Evolutionary conservation across 176 grass and related monocot genomes (phyloP).

Genomic region (Lolium rigidum): DNA sequence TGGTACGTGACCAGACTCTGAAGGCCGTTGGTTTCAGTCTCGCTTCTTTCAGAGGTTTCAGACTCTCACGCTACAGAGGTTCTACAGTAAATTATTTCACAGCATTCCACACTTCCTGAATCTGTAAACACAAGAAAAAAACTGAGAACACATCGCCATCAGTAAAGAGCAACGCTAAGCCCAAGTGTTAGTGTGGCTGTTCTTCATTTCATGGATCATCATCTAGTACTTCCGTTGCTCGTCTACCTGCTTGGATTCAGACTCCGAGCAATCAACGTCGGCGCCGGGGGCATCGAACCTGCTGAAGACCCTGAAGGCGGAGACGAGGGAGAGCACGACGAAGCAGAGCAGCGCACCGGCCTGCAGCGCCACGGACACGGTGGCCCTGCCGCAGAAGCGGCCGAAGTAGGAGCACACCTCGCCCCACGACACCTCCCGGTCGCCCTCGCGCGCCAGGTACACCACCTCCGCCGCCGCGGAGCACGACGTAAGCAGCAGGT

Average conservation of each 20-base stretch:
- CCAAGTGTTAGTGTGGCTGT: background rate
- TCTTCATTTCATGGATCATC: background rate
- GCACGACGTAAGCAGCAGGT: slow-evolving; percentile 81
- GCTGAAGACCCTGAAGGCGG: slow-evolving; percentile 70
- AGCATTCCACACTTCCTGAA: background rate
- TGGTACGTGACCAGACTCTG: background rate
- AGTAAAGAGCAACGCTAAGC: background rate
- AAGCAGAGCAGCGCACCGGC: slow-evolving; percentile 72
- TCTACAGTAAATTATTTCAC: background rate
- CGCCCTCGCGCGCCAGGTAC: slow-evolving; percentile 68
- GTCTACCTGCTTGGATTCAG: slow-evolving; percentile 15
- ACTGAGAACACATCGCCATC: background rate
- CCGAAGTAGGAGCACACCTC: slow-evolving; percentile 98
- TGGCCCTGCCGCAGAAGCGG: slow-evolving; percentile 72
- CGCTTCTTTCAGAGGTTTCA: background rate
- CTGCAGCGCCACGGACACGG: slow-evolving; percentile 71
- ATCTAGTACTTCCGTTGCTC: slow-evolving; percentile 34
- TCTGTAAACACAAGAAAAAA: background rate
- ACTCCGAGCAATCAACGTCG: background rate
- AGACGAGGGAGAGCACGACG: slow-evolving; percentile 71
- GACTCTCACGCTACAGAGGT: background rate
- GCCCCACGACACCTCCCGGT: slow-evolving; percentile 77
- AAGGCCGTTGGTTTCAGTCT: background rate
- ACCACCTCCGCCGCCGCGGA: slow-evolving; percentile 81
- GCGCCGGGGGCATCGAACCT: slow-evolving; percentile 49